Evolutionary conservation across 2,329 filamentous ascomycete species (phyloP).

Genomic region (Fusarium sp.): DNA sequence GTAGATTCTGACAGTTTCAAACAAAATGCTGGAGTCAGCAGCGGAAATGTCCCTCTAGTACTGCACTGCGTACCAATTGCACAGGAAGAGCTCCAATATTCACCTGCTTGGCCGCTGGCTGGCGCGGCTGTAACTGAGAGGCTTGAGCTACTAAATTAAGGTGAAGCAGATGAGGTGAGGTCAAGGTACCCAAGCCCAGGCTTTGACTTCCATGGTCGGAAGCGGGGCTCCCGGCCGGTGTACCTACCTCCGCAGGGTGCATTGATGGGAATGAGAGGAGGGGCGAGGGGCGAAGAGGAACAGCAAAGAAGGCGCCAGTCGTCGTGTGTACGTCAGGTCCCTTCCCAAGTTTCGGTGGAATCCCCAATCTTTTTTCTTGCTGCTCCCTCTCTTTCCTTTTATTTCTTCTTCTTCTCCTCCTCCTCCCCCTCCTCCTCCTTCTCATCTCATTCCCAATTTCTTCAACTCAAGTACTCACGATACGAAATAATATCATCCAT

Average conservation of each 20-base stretch:
- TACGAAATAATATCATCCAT: conserved; percentile 41
- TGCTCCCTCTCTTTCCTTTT: conserved; percentile 24
- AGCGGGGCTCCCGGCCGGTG: conserved; percentile 27
- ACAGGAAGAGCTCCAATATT: neutral
- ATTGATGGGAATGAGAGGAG: conserved; percentile 40
- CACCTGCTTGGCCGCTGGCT: conserved; percentile 35
- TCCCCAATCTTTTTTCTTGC: conserved; percentile 42
- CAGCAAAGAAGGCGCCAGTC: conserved; percentile 37
- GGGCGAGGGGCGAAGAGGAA: conserved; percentile 42
- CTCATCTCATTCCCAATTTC: conserved; percentile 30
- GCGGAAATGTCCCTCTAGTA: neutral
- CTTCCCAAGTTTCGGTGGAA: conserved; percentile 43
- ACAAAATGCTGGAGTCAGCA: no score
- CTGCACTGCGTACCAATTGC: conserved; percentile 2
- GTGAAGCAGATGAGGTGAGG: conserved; percentile 42
- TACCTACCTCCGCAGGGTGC: conserved; percentile 29
- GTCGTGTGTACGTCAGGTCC: conserved; percentile 45
- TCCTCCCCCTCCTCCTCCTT: conserved; percentile 22
- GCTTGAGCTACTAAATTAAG: conserved; percentile 17
- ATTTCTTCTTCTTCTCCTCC: conserved; percentile 15
- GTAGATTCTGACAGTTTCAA: no score
- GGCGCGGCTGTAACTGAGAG: conserved; percentile 39
- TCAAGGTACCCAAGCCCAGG: conserved; percentile 27
- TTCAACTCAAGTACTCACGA: conserved; percentile 27
- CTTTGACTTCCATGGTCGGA: conserved; percentile 33